A percentile compares a stretch with the other conserved stretches of the same genome.
These are phyloP conservation scores for Vickermania ingenoplastis DNA, from an alignment of 208 protist genomes.

Conservation along the genomic window DNA sequence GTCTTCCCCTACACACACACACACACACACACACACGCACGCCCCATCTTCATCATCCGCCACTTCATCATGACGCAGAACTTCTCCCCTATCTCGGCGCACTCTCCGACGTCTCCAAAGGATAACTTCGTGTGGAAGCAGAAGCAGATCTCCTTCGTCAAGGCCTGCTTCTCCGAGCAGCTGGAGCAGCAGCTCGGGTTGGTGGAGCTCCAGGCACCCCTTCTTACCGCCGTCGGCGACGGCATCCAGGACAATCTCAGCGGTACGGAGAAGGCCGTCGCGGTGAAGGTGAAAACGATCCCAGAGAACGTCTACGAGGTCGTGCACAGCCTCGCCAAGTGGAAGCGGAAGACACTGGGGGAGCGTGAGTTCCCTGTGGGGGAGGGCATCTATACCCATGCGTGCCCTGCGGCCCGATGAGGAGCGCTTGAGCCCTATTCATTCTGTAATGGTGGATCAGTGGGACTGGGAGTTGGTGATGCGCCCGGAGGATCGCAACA, in stretches of 20 bases:
- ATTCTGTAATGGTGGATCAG: slow-evolving; percentile 89
- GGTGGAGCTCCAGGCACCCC: slow-evolving; percentile 61
- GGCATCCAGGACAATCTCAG: slow-evolving; percentile 88
- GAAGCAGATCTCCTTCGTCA: slow-evolving; percentile 56
- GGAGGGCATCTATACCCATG: slow-evolving; percentile 75
- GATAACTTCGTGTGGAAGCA: slow-evolving; percentile 14
- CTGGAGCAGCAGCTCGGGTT: slow-evolving; percentile 62
- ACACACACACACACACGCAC: too few relatives aligned
- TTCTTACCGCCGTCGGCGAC: slow-evolving; percentile 71
- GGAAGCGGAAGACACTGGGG: slow-evolving; percentile 81
- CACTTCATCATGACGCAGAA: background rate
- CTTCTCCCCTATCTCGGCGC: background rate
- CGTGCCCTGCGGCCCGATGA: slow-evolving; percentile 69
- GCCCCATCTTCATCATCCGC: too few relatives aligned
- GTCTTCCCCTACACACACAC: too few relatives aligned
- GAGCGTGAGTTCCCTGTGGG: slow-evolving; percentile 74
- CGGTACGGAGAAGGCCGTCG: slow-evolving; percentile 82
- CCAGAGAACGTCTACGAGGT: slow-evolving; percentile 70
- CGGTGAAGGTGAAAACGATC: slow-evolving; percentile 74
- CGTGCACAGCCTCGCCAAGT: slow-evolving; percentile 90
- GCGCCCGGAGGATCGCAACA: slow-evolving; percentile 29
- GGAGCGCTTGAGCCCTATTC: slow-evolving; percentile 80
- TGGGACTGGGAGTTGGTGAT: slow-evolving; percentile 91
- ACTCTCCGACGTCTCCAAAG: background rate
- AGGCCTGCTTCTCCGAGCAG: slow-evolving; percentile 58